Evolutionary conservation across 345 rosid species (phyloP).

Genomic region (Corchorus capsularis): DNA sequence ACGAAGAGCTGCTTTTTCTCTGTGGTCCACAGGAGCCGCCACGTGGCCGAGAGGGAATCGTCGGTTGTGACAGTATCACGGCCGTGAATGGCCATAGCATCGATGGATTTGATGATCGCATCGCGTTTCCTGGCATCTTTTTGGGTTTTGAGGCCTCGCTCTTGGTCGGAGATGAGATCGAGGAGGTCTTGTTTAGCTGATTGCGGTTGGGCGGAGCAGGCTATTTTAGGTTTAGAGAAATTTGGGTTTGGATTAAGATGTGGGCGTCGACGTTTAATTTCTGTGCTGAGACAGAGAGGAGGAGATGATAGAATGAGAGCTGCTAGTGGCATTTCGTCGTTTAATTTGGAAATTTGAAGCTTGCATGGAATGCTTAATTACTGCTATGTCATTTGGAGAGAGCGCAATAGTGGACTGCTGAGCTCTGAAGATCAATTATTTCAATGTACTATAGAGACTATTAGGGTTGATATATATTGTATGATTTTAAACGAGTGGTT

Average conservation of each 20-base stretch:
- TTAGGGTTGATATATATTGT: too few species aligned
- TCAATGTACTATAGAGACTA: too few species aligned
- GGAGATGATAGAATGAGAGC: not conserved
- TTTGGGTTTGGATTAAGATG: not conserved
- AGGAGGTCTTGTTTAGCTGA: slow-evolving; percentile 64
- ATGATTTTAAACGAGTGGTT: too few species aligned
- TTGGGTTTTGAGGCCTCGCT: slow-evolving; percentile 83
- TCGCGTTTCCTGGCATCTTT: slow-evolving; percentile 53
- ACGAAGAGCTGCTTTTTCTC: slow-evolving; percentile 95
- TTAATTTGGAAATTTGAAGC: too few species aligned
- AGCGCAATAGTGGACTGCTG: too few species aligned
- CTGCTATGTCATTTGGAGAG: too few species aligned
- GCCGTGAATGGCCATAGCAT: slow-evolving; percentile 62
- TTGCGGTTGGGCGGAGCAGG: slow-evolving; percentile 46
- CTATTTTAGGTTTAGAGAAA: slow-evolving; percentile 21
- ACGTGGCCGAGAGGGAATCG: slow-evolving; percentile 67
- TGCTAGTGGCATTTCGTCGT: not conserved
- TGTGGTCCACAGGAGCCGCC: slow-evolving; percentile 92
- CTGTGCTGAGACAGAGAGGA: not conserved
- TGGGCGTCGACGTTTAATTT: not conserved
- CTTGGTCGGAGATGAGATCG: slow-evolving; percentile 71
- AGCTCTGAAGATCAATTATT: too few species aligned
- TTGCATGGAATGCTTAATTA: too few species aligned
- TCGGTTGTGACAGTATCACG: slow-evolving; percentile 58
- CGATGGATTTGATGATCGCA: slow-evolving; percentile 66